Evolutionary conservation across 768 basidiomycete species (phyloP), one percentile per base, ranked within the genome.

Genomic region (Rhodotorula paludigena): DNA sequence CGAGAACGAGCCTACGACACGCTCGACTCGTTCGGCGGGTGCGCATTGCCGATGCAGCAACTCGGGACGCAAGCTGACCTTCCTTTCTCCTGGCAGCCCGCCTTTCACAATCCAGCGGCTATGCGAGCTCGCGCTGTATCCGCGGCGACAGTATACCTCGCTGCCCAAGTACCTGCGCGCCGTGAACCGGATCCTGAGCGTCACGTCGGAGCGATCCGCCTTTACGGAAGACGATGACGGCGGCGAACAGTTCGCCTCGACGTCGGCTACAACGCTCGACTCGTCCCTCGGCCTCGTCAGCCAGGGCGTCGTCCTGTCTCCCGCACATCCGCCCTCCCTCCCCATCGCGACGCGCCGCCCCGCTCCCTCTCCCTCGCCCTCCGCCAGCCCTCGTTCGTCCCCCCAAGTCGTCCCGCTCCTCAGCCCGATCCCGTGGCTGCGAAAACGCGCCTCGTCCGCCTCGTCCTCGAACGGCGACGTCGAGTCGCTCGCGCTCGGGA

Each of bases 51-150:
- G 14, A 38, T 16, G 20, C 16, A 25, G 2, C 23, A 20, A 8
- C 38, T 3, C 49, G 25, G 0, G 23, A n/a, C n/a, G n/a, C n/a
- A 23, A 7, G 23, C 60, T 61, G 14, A 61, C 49, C 35, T 18
- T 25, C 21, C 36, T 16, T 2, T 15, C 41, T 12, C 9, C 42
- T 14, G 39, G 16, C 60, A 72, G 71, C 20, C 71, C 71, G 0
- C 91, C 91, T 4, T 94, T 93, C 77, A 92, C 91, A 15, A 88
- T 93, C 61, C 92, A 94, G 78, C 86, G 91, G 51, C 80, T 92
- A 20, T 89, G 89, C 76, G 91, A 93, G 76, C 85, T 94, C 33
- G 85, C 86, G 71, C 72, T 88, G 20, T 78, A 82, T 48, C 90
- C 90, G 9, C 82, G 81, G 70, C 81, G 82, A 53, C 84, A 90